These are phyloP conservation scores for Paramecium biaurelia DNA, from an alignment of 73 alveolate species.

Conservation along the genomic window DNA sequence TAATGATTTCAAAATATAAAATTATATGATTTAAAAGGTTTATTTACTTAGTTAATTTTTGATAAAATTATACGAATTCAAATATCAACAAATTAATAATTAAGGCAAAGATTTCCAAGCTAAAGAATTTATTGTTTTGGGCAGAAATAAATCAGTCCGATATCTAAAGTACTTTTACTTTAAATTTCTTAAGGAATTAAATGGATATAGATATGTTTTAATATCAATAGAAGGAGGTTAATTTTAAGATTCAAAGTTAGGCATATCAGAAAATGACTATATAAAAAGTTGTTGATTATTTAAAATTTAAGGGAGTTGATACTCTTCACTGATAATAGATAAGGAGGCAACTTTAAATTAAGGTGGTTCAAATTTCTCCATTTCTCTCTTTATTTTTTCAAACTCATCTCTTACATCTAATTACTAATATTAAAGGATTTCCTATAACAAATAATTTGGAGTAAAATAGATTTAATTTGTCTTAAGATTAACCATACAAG, in stretches of 20 bases:
- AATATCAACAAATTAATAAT: neutral
- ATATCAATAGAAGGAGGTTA: neutral
- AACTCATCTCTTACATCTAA: neutral
- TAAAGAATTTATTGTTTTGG: neutral
- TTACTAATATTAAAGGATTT: neutral
- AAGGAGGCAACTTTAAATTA: neutral
- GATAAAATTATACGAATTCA: neutral
- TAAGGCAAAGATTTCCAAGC: neutral
- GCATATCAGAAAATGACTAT: neutral
- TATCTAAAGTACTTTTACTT: neutral
- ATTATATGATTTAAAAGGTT: neutral
- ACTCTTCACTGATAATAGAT: neutral
- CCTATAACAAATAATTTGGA: neutral
- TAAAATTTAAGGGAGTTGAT: neutral
- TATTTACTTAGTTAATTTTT: neutral
- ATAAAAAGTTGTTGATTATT: neutral
- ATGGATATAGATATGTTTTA: neutral
- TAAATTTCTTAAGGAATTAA: neutral
- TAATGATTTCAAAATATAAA: neutral
- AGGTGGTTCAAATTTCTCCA: neutral
- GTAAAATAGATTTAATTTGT: neutral
- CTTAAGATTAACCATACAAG: constrained; percentile 1
- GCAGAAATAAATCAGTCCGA: neutral
- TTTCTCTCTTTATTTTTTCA: neutral
- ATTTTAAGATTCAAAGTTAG: neutral